A percentile compares a stretch with the other conserved stretches of the same genome.
Conservation (phyloP, 2,329 filamentous ascomycete species). For the Tolypocladium endophyticum region DNA sequence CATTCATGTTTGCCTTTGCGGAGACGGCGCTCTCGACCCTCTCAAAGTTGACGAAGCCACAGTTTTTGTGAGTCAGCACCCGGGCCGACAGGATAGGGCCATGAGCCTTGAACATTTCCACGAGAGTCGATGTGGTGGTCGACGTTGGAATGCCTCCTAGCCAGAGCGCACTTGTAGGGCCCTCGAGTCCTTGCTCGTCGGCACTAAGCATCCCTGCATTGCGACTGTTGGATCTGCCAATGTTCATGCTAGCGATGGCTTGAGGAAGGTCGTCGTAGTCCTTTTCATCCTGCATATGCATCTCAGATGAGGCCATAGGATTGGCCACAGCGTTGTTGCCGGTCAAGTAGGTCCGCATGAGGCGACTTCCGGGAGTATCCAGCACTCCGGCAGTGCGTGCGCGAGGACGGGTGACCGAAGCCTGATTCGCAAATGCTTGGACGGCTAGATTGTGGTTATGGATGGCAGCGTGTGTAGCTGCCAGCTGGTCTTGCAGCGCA, state of each 20-base stretch:
- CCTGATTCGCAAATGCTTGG: slow-evolving; percentile 81
- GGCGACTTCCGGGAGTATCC: slow-evolving; percentile 60
- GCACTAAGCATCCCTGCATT: slow-evolving; percentile 57
- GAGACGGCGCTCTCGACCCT: slow-evolving; percentile 80
- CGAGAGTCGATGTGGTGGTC: slow-evolving; percentile 88
- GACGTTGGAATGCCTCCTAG: slow-evolving; percentile 95
- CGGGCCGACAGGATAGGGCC: slow-evolving; percentile 84
- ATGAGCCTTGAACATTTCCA: slow-evolving; percentile 91
- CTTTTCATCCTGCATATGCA: slow-evolving; percentile 62
- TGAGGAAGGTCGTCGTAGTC: slow-evolving; percentile 74
- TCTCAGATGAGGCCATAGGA: slow-evolving; percentile 64
- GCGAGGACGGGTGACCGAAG: slow-evolving; percentile 70
- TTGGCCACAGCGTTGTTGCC: slow-evolving; percentile 61
- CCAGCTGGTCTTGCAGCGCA: slow-evolving; percentile 50
- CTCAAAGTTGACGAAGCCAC: slow-evolving; percentile 97
- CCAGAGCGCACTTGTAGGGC: slow-evolving; percentile 89
- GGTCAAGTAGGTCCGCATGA: slow-evolving; percentile 64
- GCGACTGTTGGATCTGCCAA: slow-evolving; percentile 55
- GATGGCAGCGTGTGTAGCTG: slow-evolving; percentile 59
- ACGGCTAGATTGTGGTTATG: slow-evolving; percentile 89
- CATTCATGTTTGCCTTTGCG: slow-evolving; percentile 80
- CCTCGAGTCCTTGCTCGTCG: slow-evolving; percentile 74
- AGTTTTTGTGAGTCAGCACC: slow-evolving; percentile 97
- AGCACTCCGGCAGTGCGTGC: slow-evolving; percentile 87
- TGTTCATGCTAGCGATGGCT: slow-evolving; percentile 70